These are phyloP conservation scores for Saccharum officinarum DNA, from an alignment of 176 grass and related monocot genomes.

Conservation along the genomic window DNA sequence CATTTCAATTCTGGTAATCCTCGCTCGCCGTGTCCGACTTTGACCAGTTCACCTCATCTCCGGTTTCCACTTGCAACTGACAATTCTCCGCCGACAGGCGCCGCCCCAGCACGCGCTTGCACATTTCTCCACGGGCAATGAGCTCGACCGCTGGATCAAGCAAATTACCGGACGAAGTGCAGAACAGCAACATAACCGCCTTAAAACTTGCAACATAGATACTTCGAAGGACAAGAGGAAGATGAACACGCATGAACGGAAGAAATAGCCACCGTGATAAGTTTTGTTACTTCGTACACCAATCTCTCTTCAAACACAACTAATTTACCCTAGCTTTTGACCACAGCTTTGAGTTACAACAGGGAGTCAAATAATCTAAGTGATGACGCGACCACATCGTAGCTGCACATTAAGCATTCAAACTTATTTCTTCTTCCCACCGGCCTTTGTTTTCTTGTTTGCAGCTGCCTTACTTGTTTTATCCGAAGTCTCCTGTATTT, in stretches of 20 bases:
- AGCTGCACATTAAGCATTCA: not conserved
- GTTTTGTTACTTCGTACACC: not conserved
- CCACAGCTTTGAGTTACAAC: conserved; percentile 12
- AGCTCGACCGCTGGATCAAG: not conserved
- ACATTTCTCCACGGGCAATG: not conserved
- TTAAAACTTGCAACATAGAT: not conserved
- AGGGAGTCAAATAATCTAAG: conserved; percentile 1
- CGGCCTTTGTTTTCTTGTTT: conserved; percentile 47
- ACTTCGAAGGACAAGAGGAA: not conserved
- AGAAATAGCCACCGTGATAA: not conserved
- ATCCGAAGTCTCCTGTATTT: conserved; percentile 32
- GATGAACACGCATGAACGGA: not conserved
- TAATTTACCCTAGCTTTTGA: conserved; percentile 23
- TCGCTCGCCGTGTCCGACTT: not conserved
- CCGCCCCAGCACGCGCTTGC: no score
- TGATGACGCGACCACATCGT: not conserved
- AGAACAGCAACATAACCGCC: not conserved
- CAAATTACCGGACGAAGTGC: not conserved
- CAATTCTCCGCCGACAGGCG: no score
- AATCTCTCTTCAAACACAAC: not conserved
- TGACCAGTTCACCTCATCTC: no score
- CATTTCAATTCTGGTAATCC: not conserved
- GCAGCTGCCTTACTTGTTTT: conserved; percentile 38
- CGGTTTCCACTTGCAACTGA: no score
- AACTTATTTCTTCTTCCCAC: conserved; percentile 51